These are phyloP conservation scores for Verticillium longisporum DNA, from an alignment of 2,329 filamentous ascomycete species.

Conservation along the genomic window DNA sequence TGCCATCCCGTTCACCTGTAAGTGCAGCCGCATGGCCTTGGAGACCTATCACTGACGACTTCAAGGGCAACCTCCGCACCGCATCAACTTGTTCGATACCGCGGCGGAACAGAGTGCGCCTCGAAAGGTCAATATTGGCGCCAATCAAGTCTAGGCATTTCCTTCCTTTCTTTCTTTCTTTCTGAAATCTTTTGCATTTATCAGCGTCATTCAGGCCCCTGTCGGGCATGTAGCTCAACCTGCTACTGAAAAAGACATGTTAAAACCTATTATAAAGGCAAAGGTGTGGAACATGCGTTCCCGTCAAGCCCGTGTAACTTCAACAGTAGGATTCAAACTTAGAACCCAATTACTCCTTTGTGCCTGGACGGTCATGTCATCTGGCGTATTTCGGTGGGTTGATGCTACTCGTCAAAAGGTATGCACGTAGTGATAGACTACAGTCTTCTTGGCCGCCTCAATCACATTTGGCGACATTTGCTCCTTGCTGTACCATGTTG, in stretches of 20 bases:
- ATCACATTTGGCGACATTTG: too few species aligned
- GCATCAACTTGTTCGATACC: not conserved
- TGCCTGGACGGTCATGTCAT: not conserved
- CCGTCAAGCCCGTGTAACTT: not conserved
- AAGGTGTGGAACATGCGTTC: not conserved
- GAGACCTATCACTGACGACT: not conserved
- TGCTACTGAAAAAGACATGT: not conserved
- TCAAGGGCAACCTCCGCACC: not conserved
- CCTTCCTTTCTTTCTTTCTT: not conserved
- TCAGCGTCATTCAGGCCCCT: not conserved
- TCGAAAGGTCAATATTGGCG: not conserved
- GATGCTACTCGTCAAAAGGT: too few species aligned
- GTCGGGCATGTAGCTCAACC: not conserved
- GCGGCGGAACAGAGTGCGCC: not conserved
- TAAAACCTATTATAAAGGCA: not conserved
- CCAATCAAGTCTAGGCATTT: not conserved
- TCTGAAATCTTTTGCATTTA: not conserved
- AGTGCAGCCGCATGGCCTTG: conserved; percentile 12
- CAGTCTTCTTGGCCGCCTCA: too few species aligned
- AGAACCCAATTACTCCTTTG: not conserved
- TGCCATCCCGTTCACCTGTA: conserved; percentile 36
- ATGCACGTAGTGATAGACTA: too few species aligned
- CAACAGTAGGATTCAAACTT: not conserved
- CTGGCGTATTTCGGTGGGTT: not conserved
- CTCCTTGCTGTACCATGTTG: too few species aligned